phyloP scores from a whole-genome alignment of 2,329 filamentous ascomycete genomes.

The Penicillium sp. region DNA sequence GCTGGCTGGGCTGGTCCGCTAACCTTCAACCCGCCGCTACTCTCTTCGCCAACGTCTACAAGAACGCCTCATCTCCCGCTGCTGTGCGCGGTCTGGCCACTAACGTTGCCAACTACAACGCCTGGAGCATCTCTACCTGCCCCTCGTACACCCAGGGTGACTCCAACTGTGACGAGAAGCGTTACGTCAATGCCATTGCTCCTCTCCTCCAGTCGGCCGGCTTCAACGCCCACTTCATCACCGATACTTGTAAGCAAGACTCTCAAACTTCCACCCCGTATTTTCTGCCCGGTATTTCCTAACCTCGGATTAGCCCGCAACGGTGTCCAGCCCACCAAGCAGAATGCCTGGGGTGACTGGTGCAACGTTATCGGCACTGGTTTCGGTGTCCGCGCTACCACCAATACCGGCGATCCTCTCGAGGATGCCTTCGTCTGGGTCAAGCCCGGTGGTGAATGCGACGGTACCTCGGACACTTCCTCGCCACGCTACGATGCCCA shows the following conservation, averaged over 20 bases:
- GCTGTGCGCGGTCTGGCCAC: conserved; percentile 57
- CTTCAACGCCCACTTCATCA: conserved; percentile 59
- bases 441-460: conserved; percentile 64
- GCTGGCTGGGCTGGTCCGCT: conserved; percentile 66
- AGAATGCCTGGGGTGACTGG: conserved; percentile 65
- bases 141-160: conserved; percentile 50
- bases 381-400: conserved; percentile 65
- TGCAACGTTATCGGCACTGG: conserved; percentile 67
- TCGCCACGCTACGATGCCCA: conserved; percentile 57
- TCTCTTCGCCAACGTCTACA: conserved; percentile 52
- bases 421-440: conserved; percentile 71
- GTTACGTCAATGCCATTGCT: conserved; percentile 54
- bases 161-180: conserved; percentile 56
- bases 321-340: conserved; percentile 61
- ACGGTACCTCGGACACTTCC: conserved; percentile 53
- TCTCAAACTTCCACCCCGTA: not conserved
- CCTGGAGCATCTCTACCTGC: conserved; percentile 50
- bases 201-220: conserved; percentile 52
- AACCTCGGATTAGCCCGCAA: conserved; percentile 52
- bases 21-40: conserved; percentile 57
- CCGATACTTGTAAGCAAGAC: conserved; percentile 49
- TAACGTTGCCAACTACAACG: conserved; percentile 63
- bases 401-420: conserved; percentile 61
- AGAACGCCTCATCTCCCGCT: conserved; percentile 49
- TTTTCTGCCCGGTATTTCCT: not conserved